A percentile compares a stretch with the other conserved stretches of the same genome.
Conservation (phyloP, 192 early-diverging fungal genomes). For the Gonapodya prolifera region DNA sequence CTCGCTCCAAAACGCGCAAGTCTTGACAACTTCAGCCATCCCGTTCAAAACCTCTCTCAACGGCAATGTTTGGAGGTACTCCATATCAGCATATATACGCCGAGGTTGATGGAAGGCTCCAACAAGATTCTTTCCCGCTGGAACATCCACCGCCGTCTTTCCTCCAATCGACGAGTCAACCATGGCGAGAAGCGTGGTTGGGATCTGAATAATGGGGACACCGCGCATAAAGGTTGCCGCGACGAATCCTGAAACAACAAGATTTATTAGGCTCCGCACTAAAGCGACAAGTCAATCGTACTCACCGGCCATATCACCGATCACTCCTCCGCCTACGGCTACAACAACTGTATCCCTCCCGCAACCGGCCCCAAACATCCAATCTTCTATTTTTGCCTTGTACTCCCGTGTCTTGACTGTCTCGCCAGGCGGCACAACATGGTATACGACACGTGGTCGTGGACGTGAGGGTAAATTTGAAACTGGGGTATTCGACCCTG, state of each 20-base stretch:
- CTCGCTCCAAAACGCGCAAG: constrained; percentile 82
- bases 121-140: constrained; percentile 88
- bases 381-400: constrained; percentile 86
- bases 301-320: constrained; percentile 82
- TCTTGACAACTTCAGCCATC: constrained; percentile 97
- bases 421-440: constrained; percentile 80
- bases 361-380: constrained; percentile 65
- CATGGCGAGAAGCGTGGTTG: constrained; percentile 92
- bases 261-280: background rate
- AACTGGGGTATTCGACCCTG: constrained; percentile 13
- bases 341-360: constrained; percentile 87
- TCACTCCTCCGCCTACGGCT: constrained; percentile 92
- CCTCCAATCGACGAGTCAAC: constrained; percentile 96
- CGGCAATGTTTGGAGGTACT: constrained; percentile 72
- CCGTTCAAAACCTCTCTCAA: constrained; percentile 88
- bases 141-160: constrained; percentile 93
- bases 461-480: too few relatives aligned
- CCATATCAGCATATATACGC: constrained; percentile 83
- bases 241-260: constrained; percentile 48
- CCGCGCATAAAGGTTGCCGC: constrained; percentile 98
- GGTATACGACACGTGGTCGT: constrained; percentile 40
- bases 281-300: constrained; percentile 4
- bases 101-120: constrained; percentile 94
- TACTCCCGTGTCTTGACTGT: constrained; percentile 71
- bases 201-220: constrained; percentile 84